Percentiles rank a stretch among this genome's conserved stretches.
These are phyloP conservation scores for Pichia cephalocereana DNA, from an alignment of 805 yeast genomes.

Conservation along the genomic window DNA sequence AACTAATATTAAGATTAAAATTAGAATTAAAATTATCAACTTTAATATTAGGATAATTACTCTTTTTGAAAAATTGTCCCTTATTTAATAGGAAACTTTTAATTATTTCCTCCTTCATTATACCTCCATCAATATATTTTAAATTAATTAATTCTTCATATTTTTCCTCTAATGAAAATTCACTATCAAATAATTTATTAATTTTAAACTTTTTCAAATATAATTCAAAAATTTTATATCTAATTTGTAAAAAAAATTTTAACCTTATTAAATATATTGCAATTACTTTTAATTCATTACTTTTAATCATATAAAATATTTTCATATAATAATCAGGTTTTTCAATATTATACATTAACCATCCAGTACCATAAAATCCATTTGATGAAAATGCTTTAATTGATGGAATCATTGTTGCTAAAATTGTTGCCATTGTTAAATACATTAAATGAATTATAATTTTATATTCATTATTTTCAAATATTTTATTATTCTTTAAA, in stretches of 20 bases:
- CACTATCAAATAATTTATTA: conserved; percentile 1
- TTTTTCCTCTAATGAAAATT: conserved; percentile 1
- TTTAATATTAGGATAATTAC: conserved; percentile 3
- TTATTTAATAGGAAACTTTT: conserved; percentile 2
- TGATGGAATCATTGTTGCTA: conserved; percentile 6
- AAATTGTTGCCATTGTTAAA: conserved; percentile 1
- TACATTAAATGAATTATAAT: conserved; percentile 1
- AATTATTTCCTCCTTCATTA: conserved; percentile 1
- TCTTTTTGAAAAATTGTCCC: conserved; percentile 4
- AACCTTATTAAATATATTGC: conserved; percentile 6
- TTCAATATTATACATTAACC: neutral
- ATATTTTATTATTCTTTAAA: neutral
- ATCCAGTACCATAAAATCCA: conserved; percentile 5
- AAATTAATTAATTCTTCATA: neutral
- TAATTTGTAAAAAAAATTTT: conserved; percentile 1
- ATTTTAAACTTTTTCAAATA: neutral
- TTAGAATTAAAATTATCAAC: too few species aligned
- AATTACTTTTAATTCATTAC: neutral
- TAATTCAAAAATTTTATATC: neutral
- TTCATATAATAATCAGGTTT: neutral
- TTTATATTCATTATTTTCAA: neutral
- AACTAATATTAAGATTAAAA: too few species aligned
- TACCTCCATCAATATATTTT: neutral
- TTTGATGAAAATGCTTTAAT: conserved; percentile 4
- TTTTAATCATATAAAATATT: neutral